Percentiles rank a stretch among this genome's conserved stretches.
Conservation (phyloP, 306 rosid genomes). For the Corylus avellana region DNA sequence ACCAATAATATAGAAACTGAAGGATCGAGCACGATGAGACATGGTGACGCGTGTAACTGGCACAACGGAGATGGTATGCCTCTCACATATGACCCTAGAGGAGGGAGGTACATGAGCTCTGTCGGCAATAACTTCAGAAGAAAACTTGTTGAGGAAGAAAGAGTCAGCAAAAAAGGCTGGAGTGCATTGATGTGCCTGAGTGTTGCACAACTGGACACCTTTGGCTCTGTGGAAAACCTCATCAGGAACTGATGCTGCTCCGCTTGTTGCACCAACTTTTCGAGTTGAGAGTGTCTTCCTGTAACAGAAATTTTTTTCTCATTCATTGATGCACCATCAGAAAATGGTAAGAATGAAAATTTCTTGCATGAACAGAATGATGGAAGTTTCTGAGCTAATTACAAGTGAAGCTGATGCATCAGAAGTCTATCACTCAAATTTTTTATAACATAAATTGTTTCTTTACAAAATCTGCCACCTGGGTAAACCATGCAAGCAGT, state of each 20-base stretch:
- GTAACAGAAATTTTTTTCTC: constrained; percentile 14
- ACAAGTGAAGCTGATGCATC: no score
- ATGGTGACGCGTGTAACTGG: constrained; percentile 89
- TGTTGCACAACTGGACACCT: constrained; percentile 91
- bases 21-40: constrained; percentile 60
- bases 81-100: constrained; percentile 86
- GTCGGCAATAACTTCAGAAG: constrained; percentile 88
- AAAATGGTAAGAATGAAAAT: background rate
- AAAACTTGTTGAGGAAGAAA: constrained; percentile 77
- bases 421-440: no score
- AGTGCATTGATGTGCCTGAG: constrained; percentile 87
- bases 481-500: background rate
- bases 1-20: constrained; percentile 88
- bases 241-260: constrained; percentile 95
- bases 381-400: no score
- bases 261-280: constrained; percentile 81
- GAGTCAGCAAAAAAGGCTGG: constrained; percentile 97
- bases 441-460: no score
- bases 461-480: no score
- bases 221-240: constrained; percentile 88
- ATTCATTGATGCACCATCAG: constrained; percentile 12
- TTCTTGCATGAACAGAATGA: background rate
- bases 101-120: constrained; percentile 69
- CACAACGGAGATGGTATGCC: constrained; percentile 84
- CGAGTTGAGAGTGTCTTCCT: constrained; percentile 86